Conservation (phyloP, 345 rosid species). For the Cardamine chenopodiifolia region DNA sequence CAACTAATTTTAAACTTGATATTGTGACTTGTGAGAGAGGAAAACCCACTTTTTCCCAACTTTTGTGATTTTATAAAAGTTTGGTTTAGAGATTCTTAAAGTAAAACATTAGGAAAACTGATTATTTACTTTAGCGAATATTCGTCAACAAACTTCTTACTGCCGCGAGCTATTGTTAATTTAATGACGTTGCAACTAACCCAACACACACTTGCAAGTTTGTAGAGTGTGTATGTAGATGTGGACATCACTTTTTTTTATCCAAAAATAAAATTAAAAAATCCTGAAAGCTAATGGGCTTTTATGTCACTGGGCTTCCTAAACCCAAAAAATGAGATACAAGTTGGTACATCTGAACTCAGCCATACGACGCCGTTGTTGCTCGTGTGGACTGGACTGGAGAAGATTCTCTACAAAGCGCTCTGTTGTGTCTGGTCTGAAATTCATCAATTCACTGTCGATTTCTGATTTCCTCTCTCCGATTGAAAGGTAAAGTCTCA, state of each 20-base stretch:
- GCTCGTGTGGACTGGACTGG: background rate
- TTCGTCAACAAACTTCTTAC: conserved; percentile 8
- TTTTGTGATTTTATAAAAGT: background rate
- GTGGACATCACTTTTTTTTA: too few species aligned
- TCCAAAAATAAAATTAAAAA: too few species aligned
- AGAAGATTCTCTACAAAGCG: background rate
- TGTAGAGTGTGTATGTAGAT: background rate
- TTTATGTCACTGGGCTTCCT: background rate
- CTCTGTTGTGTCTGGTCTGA: conserved; percentile 13
- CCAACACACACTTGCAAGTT: background rate
- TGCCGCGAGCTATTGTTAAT: background rate
- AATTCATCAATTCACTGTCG: background rate
- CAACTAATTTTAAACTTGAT: background rate
- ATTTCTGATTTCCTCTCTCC: conserved; percentile 16
- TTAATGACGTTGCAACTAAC: background rate
- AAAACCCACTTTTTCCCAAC: background rate
- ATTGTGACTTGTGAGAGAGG: background rate
- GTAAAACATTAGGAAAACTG: background rate
- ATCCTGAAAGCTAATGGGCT: conserved; percentile 9
- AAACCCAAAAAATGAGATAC: background rate
- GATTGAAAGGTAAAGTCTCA: conserved; percentile 9
- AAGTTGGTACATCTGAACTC: background rate
- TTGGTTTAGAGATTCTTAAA: conserved; percentile 20
- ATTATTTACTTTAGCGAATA: background rate
- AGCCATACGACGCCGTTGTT: background rate